These are phyloP conservation scores for Aureobasidium uvarum DNA, from an alignment of 2,329 filamentous ascomycete species.

Conservation along the genomic window DNA sequence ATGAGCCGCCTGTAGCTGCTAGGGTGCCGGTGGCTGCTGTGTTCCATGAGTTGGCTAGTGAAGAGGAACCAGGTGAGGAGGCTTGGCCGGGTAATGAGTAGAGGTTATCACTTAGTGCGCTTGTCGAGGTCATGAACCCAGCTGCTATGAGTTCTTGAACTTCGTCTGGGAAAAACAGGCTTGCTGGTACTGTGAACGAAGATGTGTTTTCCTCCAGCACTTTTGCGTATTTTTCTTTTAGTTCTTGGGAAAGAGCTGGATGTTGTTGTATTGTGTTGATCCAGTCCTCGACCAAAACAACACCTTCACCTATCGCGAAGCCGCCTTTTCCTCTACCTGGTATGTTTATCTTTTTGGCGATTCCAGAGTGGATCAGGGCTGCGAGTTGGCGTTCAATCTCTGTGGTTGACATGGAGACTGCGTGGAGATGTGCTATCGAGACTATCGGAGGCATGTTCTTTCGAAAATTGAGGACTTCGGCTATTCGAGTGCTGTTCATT, in stretches of 20 bases:
- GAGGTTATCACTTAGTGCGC: conserved; percentile 39
- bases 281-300: conserved; percentile 60
- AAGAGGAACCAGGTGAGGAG: conserved; percentile 32
- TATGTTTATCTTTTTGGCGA: conserved; percentile 62
- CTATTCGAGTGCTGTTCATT: conserved; percentile 62
- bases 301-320: conserved; percentile 60
- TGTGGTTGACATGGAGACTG: conserved; percentile 62
- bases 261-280: conserved; percentile 41
- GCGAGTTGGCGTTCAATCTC: conserved; percentile 66
- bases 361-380: conserved; percentile 57
- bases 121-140: conserved; percentile 63
- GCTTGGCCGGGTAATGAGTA: conserved; percentile 45
- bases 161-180: conserved; percentile 48
- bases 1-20: conserved; percentile 66
- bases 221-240: conserved; percentile 53
- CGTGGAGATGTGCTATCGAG: conserved; percentile 64
- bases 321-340: conserved; percentile 58
- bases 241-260: conserved; percentile 36
- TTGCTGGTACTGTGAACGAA: conserved; percentile 43
- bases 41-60: conserved; percentile 56
- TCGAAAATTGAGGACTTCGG: conserved; percentile 63
- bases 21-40: conserved; percentile 67
- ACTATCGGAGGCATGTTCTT: conserved; percentile 61
- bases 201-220: conserved; percentile 55
- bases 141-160: conserved; percentile 60